These are phyloP conservation scores for Xylaria sp. DNA, from an alignment of 2,329 filamentous ascomycete species.

Conservation along the genomic window DNA sequence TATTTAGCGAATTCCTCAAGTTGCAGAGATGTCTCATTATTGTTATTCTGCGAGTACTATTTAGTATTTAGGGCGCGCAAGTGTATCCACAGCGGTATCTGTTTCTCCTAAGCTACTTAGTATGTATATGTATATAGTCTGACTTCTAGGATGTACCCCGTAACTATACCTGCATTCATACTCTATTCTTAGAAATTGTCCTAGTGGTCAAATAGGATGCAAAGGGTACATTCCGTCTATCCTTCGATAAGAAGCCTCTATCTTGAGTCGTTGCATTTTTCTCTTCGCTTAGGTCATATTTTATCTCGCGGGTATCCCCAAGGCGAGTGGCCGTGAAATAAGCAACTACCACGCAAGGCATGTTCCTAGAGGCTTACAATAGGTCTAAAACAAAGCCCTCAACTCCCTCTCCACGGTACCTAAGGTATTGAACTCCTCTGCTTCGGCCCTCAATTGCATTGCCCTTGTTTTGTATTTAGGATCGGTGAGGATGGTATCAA, in stretches of 20 bases:
- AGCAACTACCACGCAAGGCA: background rate
- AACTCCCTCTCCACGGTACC: constrained; percentile 32
- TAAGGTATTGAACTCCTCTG: constrained; percentile 27
- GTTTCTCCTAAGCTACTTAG: background rate
- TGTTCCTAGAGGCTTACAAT: too few relatives aligned
- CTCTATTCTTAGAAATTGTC: background rate
- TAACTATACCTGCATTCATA: background rate
- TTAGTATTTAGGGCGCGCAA: too few relatives aligned
- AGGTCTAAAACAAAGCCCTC: constrained; percentile 28
- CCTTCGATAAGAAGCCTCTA: background rate
- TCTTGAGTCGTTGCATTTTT: background rate
- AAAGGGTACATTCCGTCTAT: background rate
- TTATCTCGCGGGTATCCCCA: background rate
- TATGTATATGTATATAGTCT: background rate
- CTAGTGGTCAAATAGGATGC: background rate
- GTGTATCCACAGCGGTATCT: too few relatives aligned
- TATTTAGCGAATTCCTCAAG: too few relatives aligned
- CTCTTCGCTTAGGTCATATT: background rate
- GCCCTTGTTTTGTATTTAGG: constrained; percentile 28
- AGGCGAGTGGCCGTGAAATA: background rate
- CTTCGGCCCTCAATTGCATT: constrained; percentile 28
- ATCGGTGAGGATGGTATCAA: constrained; percentile 24
- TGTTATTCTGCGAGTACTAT: too few relatives aligned
- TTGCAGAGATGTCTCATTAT: too few relatives aligned
- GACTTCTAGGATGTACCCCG: background rate